Evolutionary conservation across 495 filamentous ascomycete species (phyloP).

Genomic region (Penicillium antarcticum): DNA sequence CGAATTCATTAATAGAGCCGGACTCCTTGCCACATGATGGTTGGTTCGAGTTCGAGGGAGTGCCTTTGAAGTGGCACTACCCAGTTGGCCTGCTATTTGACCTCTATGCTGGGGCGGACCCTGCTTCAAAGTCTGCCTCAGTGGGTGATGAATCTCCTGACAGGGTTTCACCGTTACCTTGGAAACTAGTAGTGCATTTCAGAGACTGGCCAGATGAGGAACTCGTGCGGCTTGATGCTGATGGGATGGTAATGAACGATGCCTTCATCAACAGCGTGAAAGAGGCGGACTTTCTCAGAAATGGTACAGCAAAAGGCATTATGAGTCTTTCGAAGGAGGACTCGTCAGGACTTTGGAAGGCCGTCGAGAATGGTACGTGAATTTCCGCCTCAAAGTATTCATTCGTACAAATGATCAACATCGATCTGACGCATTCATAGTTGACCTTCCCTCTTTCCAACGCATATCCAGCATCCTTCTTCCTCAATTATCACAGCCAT

Average conservation of each 20-base stretch:
- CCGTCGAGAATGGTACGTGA: conserved; percentile 72
- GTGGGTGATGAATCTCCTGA: conserved; percentile 26
- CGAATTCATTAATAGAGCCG: conserved; percentile 64
- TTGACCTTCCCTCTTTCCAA: conserved; percentile 69
- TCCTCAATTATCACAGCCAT: conserved; percentile 63
- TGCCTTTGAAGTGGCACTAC: conserved; percentile 87
- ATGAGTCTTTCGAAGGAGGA: conserved; percentile 90
- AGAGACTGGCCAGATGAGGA: conserved; percentile 70
- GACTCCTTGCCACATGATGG: conserved; percentile 54
- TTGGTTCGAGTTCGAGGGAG: conserved; percentile 69
- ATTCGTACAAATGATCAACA: not conserved
- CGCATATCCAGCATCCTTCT: conserved; percentile 76
- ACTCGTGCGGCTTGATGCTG: conserved; percentile 59
- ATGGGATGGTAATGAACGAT: conserved; percentile 66
- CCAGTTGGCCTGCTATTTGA: conserved; percentile 87
- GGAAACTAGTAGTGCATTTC: conserved; percentile 74
- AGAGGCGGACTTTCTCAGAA: conserved; percentile 89
- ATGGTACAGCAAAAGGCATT: conserved; percentile 86
- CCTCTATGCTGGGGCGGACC: conserved; percentile 69
- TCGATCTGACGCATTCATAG: conserved; percentile 36
- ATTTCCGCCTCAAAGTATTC: not conserved
- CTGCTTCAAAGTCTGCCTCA: conserved; percentile 36
- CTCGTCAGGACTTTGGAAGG: conserved; percentile 80
- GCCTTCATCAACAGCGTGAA: conserved; percentile 93
- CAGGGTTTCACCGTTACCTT: conserved; percentile 54